These are phyloP conservation scores for Myriangium duriaei DNA, from an alignment of 2,329 filamentous ascomycete species.

Conservation along the genomic window DNA sequence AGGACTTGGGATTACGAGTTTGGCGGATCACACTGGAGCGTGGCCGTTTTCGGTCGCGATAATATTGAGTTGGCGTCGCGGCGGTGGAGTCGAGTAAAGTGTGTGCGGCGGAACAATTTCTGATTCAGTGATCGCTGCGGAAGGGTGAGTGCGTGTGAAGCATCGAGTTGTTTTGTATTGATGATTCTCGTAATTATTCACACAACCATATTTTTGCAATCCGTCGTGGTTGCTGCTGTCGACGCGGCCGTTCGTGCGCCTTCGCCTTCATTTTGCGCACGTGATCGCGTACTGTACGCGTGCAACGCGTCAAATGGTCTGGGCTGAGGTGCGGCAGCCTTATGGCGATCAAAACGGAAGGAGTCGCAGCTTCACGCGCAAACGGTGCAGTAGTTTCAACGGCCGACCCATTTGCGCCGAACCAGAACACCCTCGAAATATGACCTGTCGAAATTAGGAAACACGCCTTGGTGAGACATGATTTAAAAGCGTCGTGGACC, in stretches of 20 bases:
- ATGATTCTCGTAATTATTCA: background rate
- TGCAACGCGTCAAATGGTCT: background rate
- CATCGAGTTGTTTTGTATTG: background rate
- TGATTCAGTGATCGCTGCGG: conserved; percentile 1
- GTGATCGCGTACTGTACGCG: conserved; percentile 5
- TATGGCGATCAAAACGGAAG: background rate
- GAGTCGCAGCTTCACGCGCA: conserved; percentile 1
- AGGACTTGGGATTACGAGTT: too few relatives aligned
- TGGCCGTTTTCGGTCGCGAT: too few relatives aligned
- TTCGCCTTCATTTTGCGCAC: background rate
- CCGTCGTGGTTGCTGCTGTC: too few relatives aligned
- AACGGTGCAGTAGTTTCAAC: conserved; percentile 1
- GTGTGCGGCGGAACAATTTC: background rate
- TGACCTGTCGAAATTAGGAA: too few relatives aligned
- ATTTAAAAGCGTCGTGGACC: too few relatives aligned
- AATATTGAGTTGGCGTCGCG: too few relatives aligned
- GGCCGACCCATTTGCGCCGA: too few relatives aligned
- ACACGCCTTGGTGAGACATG: too few relatives aligned
- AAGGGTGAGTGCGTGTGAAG: background rate
- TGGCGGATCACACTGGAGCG: too few relatives aligned
- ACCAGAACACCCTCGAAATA: too few relatives aligned
- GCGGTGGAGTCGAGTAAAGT: too few relatives aligned
- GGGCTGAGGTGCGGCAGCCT: too few relatives aligned
- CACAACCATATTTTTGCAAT: background rate
- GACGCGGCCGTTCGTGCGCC: background rate